Evolutionary conservation across 345 rosid genomes (phyloP).

Genomic region (Populus simonii): DNA sequence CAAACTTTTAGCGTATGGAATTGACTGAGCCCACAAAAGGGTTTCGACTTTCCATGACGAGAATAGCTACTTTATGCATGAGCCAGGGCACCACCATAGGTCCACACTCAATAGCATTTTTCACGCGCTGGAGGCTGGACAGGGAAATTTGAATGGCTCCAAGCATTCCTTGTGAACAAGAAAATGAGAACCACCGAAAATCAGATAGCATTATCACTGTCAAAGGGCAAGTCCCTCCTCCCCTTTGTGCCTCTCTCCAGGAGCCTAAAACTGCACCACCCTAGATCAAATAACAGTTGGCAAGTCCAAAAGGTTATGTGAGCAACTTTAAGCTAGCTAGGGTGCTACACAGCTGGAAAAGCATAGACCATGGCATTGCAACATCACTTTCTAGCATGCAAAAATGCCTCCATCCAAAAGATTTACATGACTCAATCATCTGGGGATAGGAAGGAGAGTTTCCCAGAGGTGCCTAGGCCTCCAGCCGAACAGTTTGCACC

Average conservation of each 20-base stretch:
- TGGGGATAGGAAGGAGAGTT: conserved; percentile 37
- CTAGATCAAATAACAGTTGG: background rate
- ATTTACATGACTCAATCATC: conserved; percentile 38
- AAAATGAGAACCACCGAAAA: conserved; percentile 24
- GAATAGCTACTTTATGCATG: background rate
- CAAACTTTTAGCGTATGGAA: background rate
- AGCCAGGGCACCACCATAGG: background rate
- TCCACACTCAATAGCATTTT: background rate
- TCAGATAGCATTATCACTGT: conserved; percentile 12
- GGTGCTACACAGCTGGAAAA: background rate
- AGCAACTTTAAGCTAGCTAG: background rate
- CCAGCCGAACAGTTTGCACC: conserved; percentile 67
- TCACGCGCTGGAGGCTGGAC: background rate
- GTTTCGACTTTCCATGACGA: background rate
- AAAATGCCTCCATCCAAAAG: conserved; percentile 10
- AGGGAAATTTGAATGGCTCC: background rate
- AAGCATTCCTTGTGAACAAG: background rate
- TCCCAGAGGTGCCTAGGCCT: conserved; percentile 20
- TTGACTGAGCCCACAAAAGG: background rate
- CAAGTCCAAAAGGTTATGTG: background rate
- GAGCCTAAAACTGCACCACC: background rate
- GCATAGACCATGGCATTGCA: conserved; percentile 26
- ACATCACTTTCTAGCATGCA: conserved; percentile 5
- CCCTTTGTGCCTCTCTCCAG: background rate
- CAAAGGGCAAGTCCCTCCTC: background rate